Base-by-base conservation (phyloP, 352 stramenopile genomes). In the Globisporangium splendens region DNA sequence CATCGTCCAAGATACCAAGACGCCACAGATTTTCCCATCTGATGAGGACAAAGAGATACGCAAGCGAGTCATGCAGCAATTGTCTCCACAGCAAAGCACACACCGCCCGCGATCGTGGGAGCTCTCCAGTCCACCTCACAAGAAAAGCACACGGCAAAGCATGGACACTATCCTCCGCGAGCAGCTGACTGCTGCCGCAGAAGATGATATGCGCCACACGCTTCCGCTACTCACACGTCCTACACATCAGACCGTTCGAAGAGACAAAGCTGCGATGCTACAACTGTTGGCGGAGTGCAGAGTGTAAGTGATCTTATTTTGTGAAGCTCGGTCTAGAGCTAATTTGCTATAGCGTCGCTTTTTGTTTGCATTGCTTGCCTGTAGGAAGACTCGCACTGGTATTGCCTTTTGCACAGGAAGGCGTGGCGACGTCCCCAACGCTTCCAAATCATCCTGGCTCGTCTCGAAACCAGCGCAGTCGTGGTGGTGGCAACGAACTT, bases 261-360 rank as follows among this genome's bases (percentile, higher is more conserved):
- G 75, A 54, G 59, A 73, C 13, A 79, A 78, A 59, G 67, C 44
- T n/a, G 28, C 68, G n/a, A 54, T 83, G 57, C 65, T 77, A 18
- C 50, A 74, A 8, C 57, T 91, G 13, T 54, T 91, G 6, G 57
- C 46, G 13, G 65, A 88, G 21, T 76, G 69, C 54, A 79, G 75
- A 41, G 48, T 31, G 80, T 88, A 68, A 47, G 71, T 69, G n/a
- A 22, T 35, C n/a, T 12, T n/a, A n/a, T n/a, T 21, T 22, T 13
- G n/a, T 11, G 42, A 7, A 22, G 14, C 31, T 39, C 14, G 20
- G 18, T 4, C 35, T 44, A 3, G 13, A 44, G 39, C 13, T 44
- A n/a, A n/a, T 55, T 21, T 17, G 15, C 4, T 18, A 8, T 17
- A 8, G 10, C 10, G 18, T 8, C n/a, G n/a, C n/a, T n/a, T n/a